Percentiles rank a stretch among this genome's conserved stretches.
phyloP scores from a whole-genome alignment of 495 filamentous ascomycete genomes.

The Chaetomium cochliodes region DNA sequence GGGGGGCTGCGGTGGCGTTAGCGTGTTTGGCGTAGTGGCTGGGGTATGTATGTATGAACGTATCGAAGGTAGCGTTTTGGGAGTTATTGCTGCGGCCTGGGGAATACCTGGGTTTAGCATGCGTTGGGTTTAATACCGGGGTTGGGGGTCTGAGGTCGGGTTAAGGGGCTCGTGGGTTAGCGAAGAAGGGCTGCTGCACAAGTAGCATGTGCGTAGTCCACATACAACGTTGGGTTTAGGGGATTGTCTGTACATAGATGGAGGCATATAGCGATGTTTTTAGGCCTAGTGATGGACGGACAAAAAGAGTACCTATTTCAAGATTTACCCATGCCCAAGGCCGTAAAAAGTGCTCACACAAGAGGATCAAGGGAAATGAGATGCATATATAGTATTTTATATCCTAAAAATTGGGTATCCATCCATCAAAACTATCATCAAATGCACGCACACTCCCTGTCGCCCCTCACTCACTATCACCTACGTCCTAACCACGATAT shows the following conservation, averaged over 20 bases:
- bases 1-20: conserved; percentile 62
- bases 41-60: no score
- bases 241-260: not conserved
- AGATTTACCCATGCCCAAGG: not conserved
- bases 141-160: not conserved
- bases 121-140: not conserved
- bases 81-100: no score
- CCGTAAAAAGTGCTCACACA: no score
- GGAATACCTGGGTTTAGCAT: no score
- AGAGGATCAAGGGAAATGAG: not conserved
- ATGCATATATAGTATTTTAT: not conserved
- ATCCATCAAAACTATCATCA: not conserved
- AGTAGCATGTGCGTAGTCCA: not conserved
- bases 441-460: not conserved
- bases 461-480: not conserved
- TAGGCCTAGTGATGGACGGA: not conserved
- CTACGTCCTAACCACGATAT: no score
- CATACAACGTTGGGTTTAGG: not conserved
- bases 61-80: not conserved
- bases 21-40: conserved; percentile 44
- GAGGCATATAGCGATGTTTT: conserved; percentile 1
- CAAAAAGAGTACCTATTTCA: not conserved
- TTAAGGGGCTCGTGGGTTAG: not conserved
- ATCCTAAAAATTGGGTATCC: not conserved
- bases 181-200: not conserved